phyloP scores from a whole-genome alignment of 306 rosid genomes.

The Begonia masoniana region DNA sequence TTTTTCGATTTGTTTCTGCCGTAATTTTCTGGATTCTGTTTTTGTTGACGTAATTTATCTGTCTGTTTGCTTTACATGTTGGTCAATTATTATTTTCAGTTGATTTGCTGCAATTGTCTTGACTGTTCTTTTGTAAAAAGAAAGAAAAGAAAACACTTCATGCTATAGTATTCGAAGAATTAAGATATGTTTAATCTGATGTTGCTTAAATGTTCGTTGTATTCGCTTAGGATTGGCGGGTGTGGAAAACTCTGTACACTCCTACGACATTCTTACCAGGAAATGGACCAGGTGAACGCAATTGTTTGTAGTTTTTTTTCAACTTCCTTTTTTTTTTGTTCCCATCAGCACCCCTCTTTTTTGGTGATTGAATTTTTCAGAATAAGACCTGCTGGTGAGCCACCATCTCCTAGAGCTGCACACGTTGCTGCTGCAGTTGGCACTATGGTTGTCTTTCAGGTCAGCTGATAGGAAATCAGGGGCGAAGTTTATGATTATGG shows the following conservation, averaged over 20 bases:
- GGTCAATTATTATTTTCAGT: background rate
- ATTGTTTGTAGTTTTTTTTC: background rate
- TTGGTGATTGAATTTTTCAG: conserved; percentile 30
- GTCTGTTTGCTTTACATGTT: background rate
- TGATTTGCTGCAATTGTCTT: background rate
- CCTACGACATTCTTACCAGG: conserved; percentile 68
- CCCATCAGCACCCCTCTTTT: conserved; percentile 13
- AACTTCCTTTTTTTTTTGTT: conserved; percentile 12
- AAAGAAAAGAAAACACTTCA: too few relatives aligned
- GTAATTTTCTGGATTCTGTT: background rate
- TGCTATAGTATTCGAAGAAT: too few relatives aligned
- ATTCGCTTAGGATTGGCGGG: conserved; percentile 69
- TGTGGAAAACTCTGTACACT: conserved; percentile 84
- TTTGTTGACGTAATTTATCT: background rate
- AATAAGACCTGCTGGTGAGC: conserved; percentile 87
- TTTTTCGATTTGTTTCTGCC: background rate
- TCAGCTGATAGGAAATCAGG: conserved; percentile 15
- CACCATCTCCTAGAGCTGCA: conserved; percentile 98
- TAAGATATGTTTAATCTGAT: background rate
- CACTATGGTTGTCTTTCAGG: conserved; percentile 99
- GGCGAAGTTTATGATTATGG: background rate
- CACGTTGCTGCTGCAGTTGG: conserved; percentile 96
- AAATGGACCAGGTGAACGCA: conserved; percentile 74
- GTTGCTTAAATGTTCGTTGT: conserved; percentile 2
- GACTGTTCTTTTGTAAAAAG: background rate